Conservation (phyloP, 441 rosid species). For the Gossypium davidsonii region DNA sequence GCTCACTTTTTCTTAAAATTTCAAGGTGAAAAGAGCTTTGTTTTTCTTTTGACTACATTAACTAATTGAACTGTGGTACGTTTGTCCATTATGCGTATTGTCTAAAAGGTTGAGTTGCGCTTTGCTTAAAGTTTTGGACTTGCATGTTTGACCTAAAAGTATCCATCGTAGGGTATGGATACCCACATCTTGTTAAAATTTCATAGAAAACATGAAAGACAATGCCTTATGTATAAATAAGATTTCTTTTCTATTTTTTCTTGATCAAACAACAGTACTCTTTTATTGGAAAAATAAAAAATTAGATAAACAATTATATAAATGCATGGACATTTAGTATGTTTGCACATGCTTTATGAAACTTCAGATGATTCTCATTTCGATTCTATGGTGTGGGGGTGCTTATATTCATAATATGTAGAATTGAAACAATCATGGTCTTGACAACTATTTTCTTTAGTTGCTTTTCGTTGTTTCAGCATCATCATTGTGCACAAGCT, state of each 20-base stretch:
- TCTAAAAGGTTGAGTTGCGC: background rate
- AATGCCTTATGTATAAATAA: background rate
- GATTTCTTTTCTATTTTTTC: background rate
- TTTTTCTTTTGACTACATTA: constrained; percentile 1
- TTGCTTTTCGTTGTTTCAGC: background rate
- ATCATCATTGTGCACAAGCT: background rate
- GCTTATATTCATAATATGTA: background rate
- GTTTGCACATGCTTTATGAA: background rate
- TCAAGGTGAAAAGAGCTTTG: background rate
- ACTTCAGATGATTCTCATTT: background rate
- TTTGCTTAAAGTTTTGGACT: background rate
- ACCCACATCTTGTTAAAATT: background rate
- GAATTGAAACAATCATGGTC: no score
- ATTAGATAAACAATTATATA: background rate
- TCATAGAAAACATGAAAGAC: background rate
- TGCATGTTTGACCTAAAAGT: background rate
- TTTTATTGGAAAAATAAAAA: background rate
- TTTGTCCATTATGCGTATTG: background rate
- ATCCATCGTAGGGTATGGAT: background rate
- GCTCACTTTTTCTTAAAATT: background rate
- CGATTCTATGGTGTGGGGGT: background rate
- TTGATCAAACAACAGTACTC: background rate
- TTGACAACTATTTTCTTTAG: background rate
- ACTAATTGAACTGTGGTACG: background rate
- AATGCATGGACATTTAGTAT: background rate